Evolutionary conservation across 2,329 filamentous ascomycete genomes (phyloP).

Genomic region (Thyridium curvatum): DNA sequence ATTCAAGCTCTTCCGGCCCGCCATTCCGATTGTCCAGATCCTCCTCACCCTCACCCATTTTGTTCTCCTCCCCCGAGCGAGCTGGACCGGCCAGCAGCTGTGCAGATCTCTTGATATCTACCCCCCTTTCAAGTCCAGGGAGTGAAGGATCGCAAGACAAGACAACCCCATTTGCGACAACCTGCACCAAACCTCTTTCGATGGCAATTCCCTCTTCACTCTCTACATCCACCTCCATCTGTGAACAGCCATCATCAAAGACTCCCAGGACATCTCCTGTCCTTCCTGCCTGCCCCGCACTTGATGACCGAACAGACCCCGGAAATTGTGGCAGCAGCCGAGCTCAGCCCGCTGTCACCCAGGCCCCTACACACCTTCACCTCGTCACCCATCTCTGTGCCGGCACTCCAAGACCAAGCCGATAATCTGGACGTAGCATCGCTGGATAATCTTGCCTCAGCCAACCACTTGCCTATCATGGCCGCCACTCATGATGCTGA

Average conservation of each 20-base stretch:
- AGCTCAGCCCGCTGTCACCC: slow-evolving; percentile 46
- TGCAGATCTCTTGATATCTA: no score
- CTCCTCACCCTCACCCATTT: no score
- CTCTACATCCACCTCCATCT: no score
- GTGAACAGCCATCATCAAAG: neutral
- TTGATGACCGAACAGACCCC: slow-evolving; percentile 42
- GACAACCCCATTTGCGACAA: no score
- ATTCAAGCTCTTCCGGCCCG: no score
- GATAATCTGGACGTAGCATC: slow-evolving; percentile 35
- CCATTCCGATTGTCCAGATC: no score
- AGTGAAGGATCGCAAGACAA: no score
- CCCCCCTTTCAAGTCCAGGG: no score
- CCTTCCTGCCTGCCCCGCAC: slow-evolving; percentile 5
- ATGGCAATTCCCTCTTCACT: no score
- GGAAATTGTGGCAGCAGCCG: slow-evolving; percentile 44
- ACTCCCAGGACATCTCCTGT: neutral
- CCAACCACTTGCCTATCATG: slow-evolving; percentile 17
- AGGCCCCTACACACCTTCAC: slow-evolving; percentile 32
- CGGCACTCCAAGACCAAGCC: slow-evolving; percentile 45
- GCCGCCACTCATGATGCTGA: slow-evolving; percentile 14
- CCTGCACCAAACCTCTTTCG: no score
- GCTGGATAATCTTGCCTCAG: slow-evolving; percentile 23
- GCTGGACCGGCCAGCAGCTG: no score
- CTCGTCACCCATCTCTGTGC: slow-evolving; percentile 39
- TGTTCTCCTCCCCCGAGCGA: no score